These are phyloP conservation scores for Phytophthora uliginosa DNA, from an alignment of 352 stramenopile species.

Conservation along the genomic window DNA sequence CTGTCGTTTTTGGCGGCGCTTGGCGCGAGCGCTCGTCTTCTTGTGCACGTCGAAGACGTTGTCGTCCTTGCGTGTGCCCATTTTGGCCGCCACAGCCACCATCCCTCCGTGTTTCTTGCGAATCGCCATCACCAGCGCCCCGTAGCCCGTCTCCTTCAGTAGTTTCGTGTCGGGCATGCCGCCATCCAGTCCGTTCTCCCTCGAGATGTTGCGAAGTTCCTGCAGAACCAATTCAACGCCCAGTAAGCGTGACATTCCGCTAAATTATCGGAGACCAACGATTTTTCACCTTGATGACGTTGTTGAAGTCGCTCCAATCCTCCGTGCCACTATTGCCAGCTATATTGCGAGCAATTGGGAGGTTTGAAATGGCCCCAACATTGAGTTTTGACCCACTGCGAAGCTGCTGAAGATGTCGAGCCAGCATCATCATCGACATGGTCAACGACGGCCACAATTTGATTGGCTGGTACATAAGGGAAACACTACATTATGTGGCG, in stretches of 20 bases:
- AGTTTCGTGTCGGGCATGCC: slow-evolving; percentile 74
- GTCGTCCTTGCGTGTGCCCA: slow-evolving; percentile 52
- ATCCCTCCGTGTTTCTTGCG: slow-evolving; percentile 88
- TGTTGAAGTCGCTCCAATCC: slow-evolving; percentile 72
- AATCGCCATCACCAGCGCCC: slow-evolving; percentile 73
- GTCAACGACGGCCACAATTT: slow-evolving; percentile 23
- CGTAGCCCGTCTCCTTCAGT: slow-evolving; percentile 76
- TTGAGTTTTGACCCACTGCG: background rate
- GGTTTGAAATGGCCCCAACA: background rate
- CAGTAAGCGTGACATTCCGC: background rate
- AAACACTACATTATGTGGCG: slow-evolving; percentile 13
- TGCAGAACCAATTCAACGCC: slow-evolving; percentile 23
- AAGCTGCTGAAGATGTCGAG: slow-evolving; percentile 30
- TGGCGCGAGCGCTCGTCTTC: slow-evolving; percentile 69
- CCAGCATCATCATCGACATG: slow-evolving; percentile 20
- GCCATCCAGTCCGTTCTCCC: slow-evolving; percentile 51
- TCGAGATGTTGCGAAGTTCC: slow-evolving; percentile 72
- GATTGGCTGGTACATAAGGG: background rate
- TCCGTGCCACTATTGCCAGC: slow-evolving; percentile 21
- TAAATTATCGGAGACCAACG: slow-evolving; percentile 5
- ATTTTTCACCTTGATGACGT: slow-evolving; percentile 65
- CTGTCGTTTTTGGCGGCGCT: slow-evolving; percentile 69
- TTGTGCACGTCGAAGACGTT: slow-evolving; percentile 73
- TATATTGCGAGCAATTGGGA: slow-evolving; percentile 4
- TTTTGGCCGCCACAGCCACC: slow-evolving; percentile 62